Conservation (phyloP, 2,329 filamentous ascomycete species). For the Microthyrium microscopicum region DNA sequence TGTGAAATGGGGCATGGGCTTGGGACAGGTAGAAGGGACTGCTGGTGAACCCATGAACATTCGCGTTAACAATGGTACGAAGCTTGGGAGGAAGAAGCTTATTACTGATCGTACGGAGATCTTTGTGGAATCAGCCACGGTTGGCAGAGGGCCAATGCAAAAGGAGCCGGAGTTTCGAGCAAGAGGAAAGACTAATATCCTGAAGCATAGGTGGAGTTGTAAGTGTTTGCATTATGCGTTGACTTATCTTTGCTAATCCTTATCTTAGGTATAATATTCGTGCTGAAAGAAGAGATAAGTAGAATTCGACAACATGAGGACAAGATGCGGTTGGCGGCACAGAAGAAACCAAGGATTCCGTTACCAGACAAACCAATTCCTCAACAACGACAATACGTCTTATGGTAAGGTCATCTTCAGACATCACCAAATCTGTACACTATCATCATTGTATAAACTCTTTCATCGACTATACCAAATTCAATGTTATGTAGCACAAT, state of each 20-base stretch:
- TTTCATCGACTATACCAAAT: no score
- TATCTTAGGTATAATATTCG: constrained; percentile 50
- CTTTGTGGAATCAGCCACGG: constrained; percentile 88
- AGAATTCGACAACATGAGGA: constrained; percentile 67
- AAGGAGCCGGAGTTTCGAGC: constrained; percentile 54
- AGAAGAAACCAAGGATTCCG: constrained; percentile 69
- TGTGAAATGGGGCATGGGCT: constrained; percentile 68
- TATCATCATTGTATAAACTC: no score
- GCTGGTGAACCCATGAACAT: constrained; percentile 37
- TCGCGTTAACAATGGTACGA: no score
- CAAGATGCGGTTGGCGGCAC: constrained; percentile 55
- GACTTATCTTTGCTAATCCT: constrained; percentile 1
- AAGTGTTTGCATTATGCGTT: constrained; percentile 23
- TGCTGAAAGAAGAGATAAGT: constrained; percentile 89
- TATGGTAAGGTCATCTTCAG: no score
- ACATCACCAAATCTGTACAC: no score
- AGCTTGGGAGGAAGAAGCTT: constrained; percentile 55
- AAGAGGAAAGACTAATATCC: constrained; percentile 50
- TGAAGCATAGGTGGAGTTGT: constrained; percentile 62
- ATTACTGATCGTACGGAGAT: constrained; percentile 63
- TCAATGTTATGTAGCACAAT: no score
- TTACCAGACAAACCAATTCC: constrained; percentile 73
- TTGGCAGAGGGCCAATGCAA: constrained; percentile 55
- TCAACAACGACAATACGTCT: constrained; percentile 75
- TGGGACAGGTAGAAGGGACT: constrained; percentile 25